Base-by-base conservation (phyloP, 768 basidiomycete species). In the Lentinula aciculospora region DNA sequence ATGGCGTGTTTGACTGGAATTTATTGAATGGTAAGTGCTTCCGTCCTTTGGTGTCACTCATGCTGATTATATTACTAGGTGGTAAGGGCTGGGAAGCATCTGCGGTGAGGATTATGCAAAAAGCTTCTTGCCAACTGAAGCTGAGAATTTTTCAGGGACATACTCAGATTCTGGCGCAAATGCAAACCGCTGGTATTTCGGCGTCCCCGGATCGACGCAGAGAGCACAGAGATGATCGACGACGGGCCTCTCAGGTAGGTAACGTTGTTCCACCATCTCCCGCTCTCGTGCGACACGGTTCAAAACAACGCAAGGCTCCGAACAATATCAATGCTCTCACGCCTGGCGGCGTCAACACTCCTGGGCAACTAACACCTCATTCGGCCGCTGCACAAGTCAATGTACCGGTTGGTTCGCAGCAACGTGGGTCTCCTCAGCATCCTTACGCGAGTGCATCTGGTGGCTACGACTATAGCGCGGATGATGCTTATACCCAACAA, bases 1-100 rank as follows among this genome's bases (percentile, higher is more conserved):
- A 98, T 73, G 89, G 89, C 19, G 80, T 94, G 31, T 98, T 91
- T 71, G 97, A 99, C 71, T 99, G 97, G 97, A 97, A 96, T 76
- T 63, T 88, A 59, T 73, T 98, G 53, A 94, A 98, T 66, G 86
- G 89, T 89, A 62, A 58, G 77, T 59, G 32, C 44, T 45, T 34
- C 5, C 6, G 13, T 23, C 34, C 56, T 15, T 58, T 25, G 34
- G 36, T 53, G 15, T 50, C 49, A 42, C 36, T 60, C 46, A 32
- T 48, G 17, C 23, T 32, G 46, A 54, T 46, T 27, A 32, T 50
- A 9, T 34, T 48, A 54, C 50, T 65, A 91, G 89, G 86, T 63
- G 95, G 94, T 47, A 90, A 90, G 74, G 96, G 96, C 54, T 98
- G 95, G 95, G 94, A 98, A 73, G 81, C 81, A 46, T 85, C 86